A percentile compares a stretch with the other conserved stretches of the same genome.
Conservation (phyloP, 179 eudicot species). For the Monotropa hypopitys region DNA sequence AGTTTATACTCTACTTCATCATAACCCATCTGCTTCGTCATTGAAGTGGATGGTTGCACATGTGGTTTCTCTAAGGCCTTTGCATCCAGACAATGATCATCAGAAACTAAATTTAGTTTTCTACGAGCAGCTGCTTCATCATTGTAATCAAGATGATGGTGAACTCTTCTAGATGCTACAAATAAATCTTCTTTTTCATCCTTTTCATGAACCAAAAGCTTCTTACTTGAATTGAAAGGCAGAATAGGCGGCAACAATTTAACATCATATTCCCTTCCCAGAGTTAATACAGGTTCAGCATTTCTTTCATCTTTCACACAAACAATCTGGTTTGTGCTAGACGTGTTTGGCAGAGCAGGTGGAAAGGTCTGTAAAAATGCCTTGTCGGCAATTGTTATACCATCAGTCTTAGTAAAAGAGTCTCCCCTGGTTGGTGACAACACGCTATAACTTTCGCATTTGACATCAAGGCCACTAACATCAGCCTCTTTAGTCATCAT, state of each 20-base stretch:
- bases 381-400: slow-evolving; percentile 14
- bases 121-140: slow-evolving; percentile 12
- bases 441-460: slow-evolving; percentile 1
- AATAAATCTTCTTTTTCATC: slow-evolving; percentile 13
- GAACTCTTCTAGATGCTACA: slow-evolving; percentile 23
- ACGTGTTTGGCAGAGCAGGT: slow-evolving; percentile 10
- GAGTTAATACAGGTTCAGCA: slow-evolving; percentile 8
- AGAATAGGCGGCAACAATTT: slow-evolving; percentile 9
- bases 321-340: slow-evolving; percentile 11
- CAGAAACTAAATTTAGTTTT: slow-evolving; percentile 8
- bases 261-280: slow-evolving; percentile 17
- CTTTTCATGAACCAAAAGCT: slow-evolving; percentile 6
- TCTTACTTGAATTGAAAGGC: slow-evolving; percentile 10
- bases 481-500: slow-evolving; percentile 12
- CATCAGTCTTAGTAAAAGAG: slow-evolving; percentile 15
- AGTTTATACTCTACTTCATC: slow-evolving; percentile 13
- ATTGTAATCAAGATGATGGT: slow-evolving; percentile 9
- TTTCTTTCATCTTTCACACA: slow-evolving; percentile 13
- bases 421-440: slow-evolving; percentile 9
- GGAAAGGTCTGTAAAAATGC: slow-evolving; percentile 21
- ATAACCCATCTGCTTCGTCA: slow-evolving; percentile 9
- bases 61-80: slow-evolving; percentile 10
- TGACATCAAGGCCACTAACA: slow-evolving; percentile 6
- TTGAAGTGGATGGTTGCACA: slow-evolving; percentile 9
- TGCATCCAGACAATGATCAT: slow-evolving; percentile 15